Evolutionary conservation across 1,284 basidiomycete species (phyloP), one percentile per base, ranked within the genome.

Genomic region (Sporisorium reilianum): DNA sequence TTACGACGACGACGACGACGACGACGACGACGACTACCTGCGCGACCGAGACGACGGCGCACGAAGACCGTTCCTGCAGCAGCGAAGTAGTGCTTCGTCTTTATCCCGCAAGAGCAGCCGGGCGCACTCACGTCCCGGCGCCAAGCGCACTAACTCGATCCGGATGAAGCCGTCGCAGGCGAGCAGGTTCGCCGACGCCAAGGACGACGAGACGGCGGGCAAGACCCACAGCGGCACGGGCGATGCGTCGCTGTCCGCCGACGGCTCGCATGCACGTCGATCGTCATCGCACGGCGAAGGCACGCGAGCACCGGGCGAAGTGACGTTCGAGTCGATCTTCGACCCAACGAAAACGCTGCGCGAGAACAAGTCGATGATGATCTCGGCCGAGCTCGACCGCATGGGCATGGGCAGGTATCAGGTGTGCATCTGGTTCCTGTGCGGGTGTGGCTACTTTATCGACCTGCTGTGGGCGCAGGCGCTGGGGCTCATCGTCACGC

Each of bases 391-490:
- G 49, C 55, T 80, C 25, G 78, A 80, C 36, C 63, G 73, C 0
- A 81, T 81, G 76, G 80, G 78, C 2, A 79, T 81, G 74, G 77
- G 79, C 23, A 58, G 55, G 28, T 81, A 81, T 45, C 78, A 80
- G 26, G 40, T 70, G n/a, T 79, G 64, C 63, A 72, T 80, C 60
- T 81, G 80, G 67, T 61, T 78, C 40, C 75, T 81, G 9, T 77
- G 79, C 50, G 80, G 80, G 10, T 74, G 80, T 32, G 80, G 80
- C 26, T 81, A 73, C 68, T 80, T 80, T 46, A 80, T 79, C 57
- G 81, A 83, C 56, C 71, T 82, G 12, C 63, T 82, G 9, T 83
- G 79, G 79, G 80, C 81, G 9, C 79, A 81, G 26, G 80, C 78
- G 14, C 65, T 78, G 4, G 77, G 77, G 2, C 60, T 83, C 25